A percentile compares a stretch with the other conserved stretches of the same genome.
Conservation (phyloP, 306 rosid species). For the Ammopiptanthus mongolicus region DNA sequence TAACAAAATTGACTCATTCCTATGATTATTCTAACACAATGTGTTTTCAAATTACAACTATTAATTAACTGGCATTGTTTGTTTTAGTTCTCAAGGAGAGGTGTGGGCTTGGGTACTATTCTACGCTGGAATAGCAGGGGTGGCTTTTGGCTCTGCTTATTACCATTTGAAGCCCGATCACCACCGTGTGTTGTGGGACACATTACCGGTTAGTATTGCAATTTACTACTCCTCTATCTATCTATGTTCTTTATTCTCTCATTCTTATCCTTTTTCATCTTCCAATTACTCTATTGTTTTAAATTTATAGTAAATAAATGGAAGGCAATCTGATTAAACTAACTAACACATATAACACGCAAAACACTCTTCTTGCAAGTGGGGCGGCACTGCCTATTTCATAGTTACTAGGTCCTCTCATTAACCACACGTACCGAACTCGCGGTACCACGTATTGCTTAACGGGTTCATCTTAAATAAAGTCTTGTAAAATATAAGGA, state of each 20-base stretch:
- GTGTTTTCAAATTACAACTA: conserved; percentile 5
- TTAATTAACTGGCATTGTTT: background rate
- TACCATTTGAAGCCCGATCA: conserved; percentile 57
- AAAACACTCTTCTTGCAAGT: background rate
- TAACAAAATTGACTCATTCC: background rate
- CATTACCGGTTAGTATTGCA: conserved; percentile 50
- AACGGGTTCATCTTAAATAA: too few species aligned
- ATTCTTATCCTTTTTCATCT: background rate
- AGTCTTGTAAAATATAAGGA: too few species aligned
- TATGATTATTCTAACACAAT: background rate
- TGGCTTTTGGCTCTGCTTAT: conserved; percentile 70
- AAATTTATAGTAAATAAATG: background rate
- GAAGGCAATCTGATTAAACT: background rate
- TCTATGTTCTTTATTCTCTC: background rate
- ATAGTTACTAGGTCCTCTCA: too few species aligned
- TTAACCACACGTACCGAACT: too few species aligned
- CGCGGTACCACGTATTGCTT: too few species aligned
- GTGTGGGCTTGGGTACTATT: conserved; percentile 50
- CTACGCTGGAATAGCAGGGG: conserved; percentile 43
- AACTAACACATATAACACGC: background rate
- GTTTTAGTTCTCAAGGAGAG: conserved; percentile 35
- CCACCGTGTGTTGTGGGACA: conserved; percentile 53
- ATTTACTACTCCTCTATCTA: background rate
- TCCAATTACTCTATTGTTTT: conserved; percentile 2
- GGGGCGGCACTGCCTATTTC: background rate